Conservation (phyloP, 2,329 filamentous ascomycete genomes). For the Aspergillus uvarum region DNA sequence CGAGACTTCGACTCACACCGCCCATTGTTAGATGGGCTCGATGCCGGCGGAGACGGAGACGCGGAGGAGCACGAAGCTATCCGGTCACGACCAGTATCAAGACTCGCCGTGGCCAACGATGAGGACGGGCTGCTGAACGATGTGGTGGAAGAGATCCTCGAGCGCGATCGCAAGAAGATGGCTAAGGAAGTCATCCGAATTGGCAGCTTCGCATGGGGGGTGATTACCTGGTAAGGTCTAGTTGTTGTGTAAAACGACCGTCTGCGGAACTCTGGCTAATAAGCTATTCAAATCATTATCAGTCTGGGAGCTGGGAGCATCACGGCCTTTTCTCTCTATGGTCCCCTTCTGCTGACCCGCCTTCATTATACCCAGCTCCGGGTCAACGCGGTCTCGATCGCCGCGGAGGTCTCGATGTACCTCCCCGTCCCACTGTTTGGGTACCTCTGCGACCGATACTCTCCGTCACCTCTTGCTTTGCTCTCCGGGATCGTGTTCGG, state of each 20-base stretch:
- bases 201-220: conserved; percentile 59
- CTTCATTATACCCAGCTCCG: conserved; percentile 87
- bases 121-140: conserved; percentile 56
- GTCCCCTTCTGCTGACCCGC: conserved; percentile 80
- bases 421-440: conserved; percentile 87
- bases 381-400: conserved; percentile 86
- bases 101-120: conserved; percentile 19
- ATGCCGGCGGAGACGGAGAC: conserved; percentile 17
- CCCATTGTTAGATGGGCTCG: conserved; percentile 26
- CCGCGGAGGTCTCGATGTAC: conserved; percentile 85
- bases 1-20: conserved; percentile 49
- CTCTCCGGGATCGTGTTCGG: conserved; percentile 74
- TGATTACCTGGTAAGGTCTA: conserved; percentile 55
- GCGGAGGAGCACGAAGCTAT: conserved; percentile 27
- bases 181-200: conserved; percentile 54
- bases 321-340: conserved; percentile 91
- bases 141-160: conserved; percentile 60
- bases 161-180: conserved; percentile 57
- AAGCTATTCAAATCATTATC: conserved; percentile 10
- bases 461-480: conserved; percentile 73
- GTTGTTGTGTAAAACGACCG: background rate
- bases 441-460: conserved; percentile 86
- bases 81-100: conserved; percentile 23
- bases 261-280: background rate
- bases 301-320: conserved; percentile 84